Evolutionary conservation across 2,329 filamentous ascomycete genomes (phyloP), one percentile per base, ranked within the genome.

Genomic region (Diaporthe helianthi): DNA sequence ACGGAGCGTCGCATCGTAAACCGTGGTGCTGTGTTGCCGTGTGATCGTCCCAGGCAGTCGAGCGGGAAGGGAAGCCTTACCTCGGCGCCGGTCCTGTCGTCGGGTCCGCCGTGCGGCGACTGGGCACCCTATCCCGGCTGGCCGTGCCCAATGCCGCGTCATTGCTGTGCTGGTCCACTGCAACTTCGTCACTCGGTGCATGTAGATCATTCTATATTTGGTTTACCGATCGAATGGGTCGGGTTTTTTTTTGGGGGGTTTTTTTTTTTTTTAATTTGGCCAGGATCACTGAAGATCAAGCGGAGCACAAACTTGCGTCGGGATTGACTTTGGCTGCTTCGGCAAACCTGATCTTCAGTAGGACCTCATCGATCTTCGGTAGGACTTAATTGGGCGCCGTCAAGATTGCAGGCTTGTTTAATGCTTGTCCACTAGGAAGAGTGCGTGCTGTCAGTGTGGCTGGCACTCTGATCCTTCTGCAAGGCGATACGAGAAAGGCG

Each of bases 121-220:
- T 33, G 41, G 38, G 41, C 26, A 29, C 58, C 6, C 24, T 26
- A 63, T 9, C 41, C 58, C 58, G 58, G 41, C 41, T 22, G 26
- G 26, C 26, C 54, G 55, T 19, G 19, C 26, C 4, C 46, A 17
- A n/a, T 36, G 58, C 41, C 58, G 58, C 58, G 58, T 63, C 58
- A 63, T 49, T 63, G 44, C 44, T 49, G 44, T 19, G 4, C 8
- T 49, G 41, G 19, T 36, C 44, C 58, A 46, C 29, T 63, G 58
- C 58, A 49, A 49, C 29, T 15, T 63, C 58, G 31, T 49, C 58
- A 49, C 33, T 22, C 7, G 8, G 17, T 24, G 58, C 49, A 49
- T 24, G 58, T 63, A 49, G 58, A 63, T 63, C 44, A 3, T 36
- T 63, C 58, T 36, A 63, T 47, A 36, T 63, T 63, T 63, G 58